Evolutionary conservation across 129 eudicot species (phyloP), one percentile per base, ranked within the genome.

Genomic region (Ambrosia trifida): DNA sequence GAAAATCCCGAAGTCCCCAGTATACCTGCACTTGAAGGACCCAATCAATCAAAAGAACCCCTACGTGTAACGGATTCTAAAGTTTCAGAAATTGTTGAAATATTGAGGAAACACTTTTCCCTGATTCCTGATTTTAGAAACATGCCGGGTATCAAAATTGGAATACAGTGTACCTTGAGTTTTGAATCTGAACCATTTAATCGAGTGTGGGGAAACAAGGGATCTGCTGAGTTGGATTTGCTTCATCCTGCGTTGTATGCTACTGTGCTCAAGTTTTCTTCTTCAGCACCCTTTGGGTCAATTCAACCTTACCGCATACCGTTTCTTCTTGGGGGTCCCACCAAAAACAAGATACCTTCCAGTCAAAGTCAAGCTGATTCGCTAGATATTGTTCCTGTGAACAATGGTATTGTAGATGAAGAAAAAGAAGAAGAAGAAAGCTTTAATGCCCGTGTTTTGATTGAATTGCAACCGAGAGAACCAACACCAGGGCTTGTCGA

Each of bases 21-120:
- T 68, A 62, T 73, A 36, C 64, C 85, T 54, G 91, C 81, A 69
- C 69, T 56, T 7, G 84, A 85, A 68, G 75, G 79, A 16, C 75
- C 79, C 64, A 77, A 72, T 64, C 92, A 69, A 16, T 91, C 84
- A 6, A 89, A 80, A 20, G 93, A 90, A 84, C 98, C 97, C 9
- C 45, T 89, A 9, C 91, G 98, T 40, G 97, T 94, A 65, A 94
- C 92, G 86, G 98, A 94, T 84, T 83, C 98, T 35, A 94, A 89
- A 72, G 77, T 87, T 76, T 84, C 97, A 10, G 87, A 82, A 76
- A 87, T 90, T 66, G 87, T 89, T 32, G 86, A 65, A 68, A 89
- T 82, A 65, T 68, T 94, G 70, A 82, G 97, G 80, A 66, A 31
- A 74, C 89, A 94, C 65, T 94, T 94, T 80, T 85, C 90, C 17